Conservation (phyloP, 768 basidiomycete genomes). For the Sporobolomyces roseus region DNA sequence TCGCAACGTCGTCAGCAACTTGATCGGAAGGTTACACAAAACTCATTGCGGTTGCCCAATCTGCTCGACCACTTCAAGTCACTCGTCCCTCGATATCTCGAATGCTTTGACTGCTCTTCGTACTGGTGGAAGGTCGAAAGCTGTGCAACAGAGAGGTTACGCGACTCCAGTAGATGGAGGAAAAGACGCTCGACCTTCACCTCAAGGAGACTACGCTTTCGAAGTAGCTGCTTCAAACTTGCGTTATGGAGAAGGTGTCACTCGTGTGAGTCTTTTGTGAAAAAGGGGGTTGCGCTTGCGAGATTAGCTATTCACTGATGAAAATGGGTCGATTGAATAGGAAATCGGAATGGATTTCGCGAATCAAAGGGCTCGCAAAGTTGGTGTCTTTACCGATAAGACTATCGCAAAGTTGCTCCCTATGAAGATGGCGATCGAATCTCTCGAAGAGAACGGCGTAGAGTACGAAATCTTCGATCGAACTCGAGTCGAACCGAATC, state of each 20-base stretch:
- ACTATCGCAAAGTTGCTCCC: conserved; percentile 75
- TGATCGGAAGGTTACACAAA: conserved; percentile 23
- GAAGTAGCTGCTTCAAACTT: conserved; percentile 80
- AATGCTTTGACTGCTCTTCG: conserved; percentile 28
- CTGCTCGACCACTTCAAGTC: conserved; percentile 22
- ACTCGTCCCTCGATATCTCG: conserved; percentile 8
- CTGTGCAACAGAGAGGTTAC: conserved; percentile 32
- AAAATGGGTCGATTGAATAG: no score
- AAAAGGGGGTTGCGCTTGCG: no score
- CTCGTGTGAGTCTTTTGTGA: conserved; percentile 58
- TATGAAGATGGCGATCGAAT: conserved; percentile 75
- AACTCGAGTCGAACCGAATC: conserved; percentile 85
- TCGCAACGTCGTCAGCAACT: conserved; percentile 12
- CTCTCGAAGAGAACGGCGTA: conserved; percentile 72
- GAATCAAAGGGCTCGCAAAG: conserved; percentile 86
- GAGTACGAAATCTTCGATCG: conserved; percentile 75
- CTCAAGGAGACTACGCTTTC: conserved; percentile 84
- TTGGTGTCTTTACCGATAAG: conserved; percentile 89
- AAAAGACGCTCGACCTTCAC: conserved; percentile 44
- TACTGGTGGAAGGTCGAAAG: conserved; percentile 16
- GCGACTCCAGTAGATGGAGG: conserved; percentile 67
- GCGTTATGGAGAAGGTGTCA: conserved; percentile 84
- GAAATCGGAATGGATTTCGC: conserved; percentile 88
- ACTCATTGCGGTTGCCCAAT: conserved; percentile 41
- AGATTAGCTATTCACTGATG: no score